phyloP scores from a whole-genome alignment of 192 early-diverging fungal genomes.

The Umbelopsis ramanniana region DNA sequence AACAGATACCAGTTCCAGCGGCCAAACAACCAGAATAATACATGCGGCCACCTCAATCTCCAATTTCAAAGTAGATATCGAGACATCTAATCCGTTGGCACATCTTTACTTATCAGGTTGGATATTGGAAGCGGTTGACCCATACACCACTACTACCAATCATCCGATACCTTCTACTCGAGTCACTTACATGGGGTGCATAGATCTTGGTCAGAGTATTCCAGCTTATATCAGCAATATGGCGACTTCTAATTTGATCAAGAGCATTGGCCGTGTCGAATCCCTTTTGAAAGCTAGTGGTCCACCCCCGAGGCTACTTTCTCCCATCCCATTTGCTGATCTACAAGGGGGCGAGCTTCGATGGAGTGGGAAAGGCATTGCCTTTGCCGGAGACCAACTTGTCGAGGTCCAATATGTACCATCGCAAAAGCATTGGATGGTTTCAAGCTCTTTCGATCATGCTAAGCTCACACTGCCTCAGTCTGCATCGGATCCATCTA shows the following conservation, averaged over 20 bases:
- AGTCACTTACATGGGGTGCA: conserved; percentile 49
- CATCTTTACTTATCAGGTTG: conserved; percentile 51
- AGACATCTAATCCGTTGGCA: conserved; percentile 30
- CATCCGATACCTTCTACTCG: conserved; percentile 59
- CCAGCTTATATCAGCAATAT: conserved; percentile 52
- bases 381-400: background rate
- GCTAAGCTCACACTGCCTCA: conserved; percentile 1
- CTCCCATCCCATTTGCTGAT: conserved; percentile 34
- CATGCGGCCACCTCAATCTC: conserved; percentile 36
- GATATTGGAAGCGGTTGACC: conserved; percentile 58
- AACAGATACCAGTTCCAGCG: conserved; percentile 14
- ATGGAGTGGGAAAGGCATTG: conserved; percentile 4
- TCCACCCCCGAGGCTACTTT: conserved; percentile 39
- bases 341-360: conserved; percentile 35
- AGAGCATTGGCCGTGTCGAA: conserved; percentile 49
- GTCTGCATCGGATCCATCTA: background rate
- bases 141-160: conserved; percentile 53
- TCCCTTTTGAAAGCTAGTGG: conserved; percentile 47
- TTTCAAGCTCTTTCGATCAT: background rate
- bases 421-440: background rate
- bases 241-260: conserved; percentile 43
- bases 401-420: conserved; percentile 22
- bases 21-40: conserved; percentile 28
- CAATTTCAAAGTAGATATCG: conserved; percentile 18
- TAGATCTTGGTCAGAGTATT: conserved; percentile 52